Base-by-base conservation (phyloP, 345 rosid species). In the Linum usitatissimum region DNA sequence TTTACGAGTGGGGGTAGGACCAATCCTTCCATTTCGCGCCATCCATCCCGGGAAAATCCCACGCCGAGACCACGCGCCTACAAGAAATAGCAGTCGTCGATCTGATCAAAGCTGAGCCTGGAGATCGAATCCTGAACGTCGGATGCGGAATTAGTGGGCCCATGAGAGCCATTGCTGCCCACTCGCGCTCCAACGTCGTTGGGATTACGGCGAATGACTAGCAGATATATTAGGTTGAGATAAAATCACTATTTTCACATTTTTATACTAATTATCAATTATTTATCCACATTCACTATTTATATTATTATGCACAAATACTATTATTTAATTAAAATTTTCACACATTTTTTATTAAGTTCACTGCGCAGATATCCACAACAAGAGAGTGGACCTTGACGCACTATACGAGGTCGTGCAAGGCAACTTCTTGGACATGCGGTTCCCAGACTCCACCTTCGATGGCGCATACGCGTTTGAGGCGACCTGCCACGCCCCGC, bases 1-100 rank as follows among this genome's bases (percentile, higher is more conserved):
- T 92, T 58, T 92, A 92, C 78, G 98, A 92, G 81, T 92, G 98
- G 98, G 98, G 98, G 0, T 92, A 97, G 98, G 98, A 97, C 7
- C 98, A 92, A 65, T 92, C 97, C 61, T 92, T 92, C 77, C 98
- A 92, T 65, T 92, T 92, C 81, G 87, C 97, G 8, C 98, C 98
- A 12, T 74, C 85, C n/a, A 3, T 89, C 18, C 77, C 80, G 0
- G 95, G 95, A 10, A 83, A 81, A 57, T 92, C 98, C 39, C 77
- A 92, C 81, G 87, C 83, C 0, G 91, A 87, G 0, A 91, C 89
- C 59, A 92, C 98, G 68, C 82, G 93, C 73, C 74, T 87, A 70
- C 93, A 87, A 68, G 98, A 92, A 65, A 87, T 82, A 71, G 84
- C 73, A 89, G 96, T 92, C 66, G 95, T 81, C 2, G 95, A 86